A percentile compares a stretch with the other conserved stretches of the same genome.
Evolutionary conservation across 441 rosid genomes (phyloP).

Genomic region (Populus trichocarpa): DNA sequence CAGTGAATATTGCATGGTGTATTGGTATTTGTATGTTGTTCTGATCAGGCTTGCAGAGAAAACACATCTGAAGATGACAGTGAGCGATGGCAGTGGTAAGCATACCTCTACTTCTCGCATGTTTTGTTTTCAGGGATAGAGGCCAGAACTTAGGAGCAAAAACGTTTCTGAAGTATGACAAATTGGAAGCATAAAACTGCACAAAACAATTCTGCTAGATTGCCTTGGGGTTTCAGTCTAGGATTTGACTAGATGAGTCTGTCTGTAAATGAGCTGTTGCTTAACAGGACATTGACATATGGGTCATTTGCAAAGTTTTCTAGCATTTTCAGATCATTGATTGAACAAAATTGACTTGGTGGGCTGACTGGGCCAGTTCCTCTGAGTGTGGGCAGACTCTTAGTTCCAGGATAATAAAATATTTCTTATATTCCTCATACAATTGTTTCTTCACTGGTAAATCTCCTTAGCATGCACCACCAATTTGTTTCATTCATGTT

Average conservation of each 20-base stretch:
- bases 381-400: not conserved
- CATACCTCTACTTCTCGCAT: not conserved
- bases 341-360: not conserved
- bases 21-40: conserved; percentile 80
- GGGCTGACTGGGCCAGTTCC: not conserved
- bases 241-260: not conserved
- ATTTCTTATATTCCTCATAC: conserved; percentile 2
- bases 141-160: not conserved
- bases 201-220: not conserved
- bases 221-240: not conserved
- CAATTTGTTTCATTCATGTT: not conserved
- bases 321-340: not conserved
- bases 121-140: conserved; percentile 7
- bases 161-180: not conserved
- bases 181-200: not conserved
- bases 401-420: not conserved
- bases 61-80: conserved; percentile 58
- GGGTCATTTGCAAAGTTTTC: not conserved
- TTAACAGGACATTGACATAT: not conserved
- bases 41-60: conserved; percentile 81
- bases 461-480: not conserved
- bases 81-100: conserved; percentile 43
- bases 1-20: conserved; percentile 90
- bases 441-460: not conserved
- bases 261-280: not conserved